phyloP scores from a whole-genome alignment of 805 yeast species.

The Hanseniaspora mollemarum region DNA sequence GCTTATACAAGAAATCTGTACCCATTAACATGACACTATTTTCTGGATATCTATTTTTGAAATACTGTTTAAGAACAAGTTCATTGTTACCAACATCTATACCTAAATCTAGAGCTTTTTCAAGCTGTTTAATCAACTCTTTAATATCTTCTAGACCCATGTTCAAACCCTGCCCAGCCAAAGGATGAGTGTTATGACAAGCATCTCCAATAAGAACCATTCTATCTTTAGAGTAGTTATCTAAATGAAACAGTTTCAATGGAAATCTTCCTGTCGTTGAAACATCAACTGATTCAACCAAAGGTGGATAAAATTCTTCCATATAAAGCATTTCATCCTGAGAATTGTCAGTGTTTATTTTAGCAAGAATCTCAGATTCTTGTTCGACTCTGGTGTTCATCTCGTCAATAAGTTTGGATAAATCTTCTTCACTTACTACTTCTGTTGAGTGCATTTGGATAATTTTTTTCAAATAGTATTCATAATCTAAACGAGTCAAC shows the following conservation, averaged over 20 bases:
- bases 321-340: conserved; percentile 33
- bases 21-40: conserved; percentile 77
- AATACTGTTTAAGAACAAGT: conserved; percentile 74
- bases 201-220: conserved; percentile 96
- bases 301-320: conserved; percentile 57
- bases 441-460: conserved; percentile 21
- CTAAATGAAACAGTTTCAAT: conserved; percentile 77
- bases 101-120: conserved; percentile 62
- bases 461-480: conserved; percentile 38
- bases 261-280: conserved; percentile 81
- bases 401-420: conserved; percentile 47
- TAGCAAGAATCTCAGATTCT: conserved; percentile 24
- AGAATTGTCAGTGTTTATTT: conserved; percentile 24
- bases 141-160: conserved; percentile 95
- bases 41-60: conserved; percentile 65
- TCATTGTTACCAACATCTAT: conserved; percentile 68
- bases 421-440: conserved; percentile 31
- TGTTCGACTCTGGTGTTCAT: conserved; percentile 53
- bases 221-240: conserved; percentile 70
- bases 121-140: conserved; percentile 55
- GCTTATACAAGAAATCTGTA: conserved; percentile 82
- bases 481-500: conserved; percentile 65
- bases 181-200: conserved; percentile 93
- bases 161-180: conserved; percentile 95
- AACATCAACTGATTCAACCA: conserved; percentile 45